phyloP scores from a whole-genome alignment of 2,329 filamentous ascomycete species.

The Mycosphaerella sp. region DNA sequence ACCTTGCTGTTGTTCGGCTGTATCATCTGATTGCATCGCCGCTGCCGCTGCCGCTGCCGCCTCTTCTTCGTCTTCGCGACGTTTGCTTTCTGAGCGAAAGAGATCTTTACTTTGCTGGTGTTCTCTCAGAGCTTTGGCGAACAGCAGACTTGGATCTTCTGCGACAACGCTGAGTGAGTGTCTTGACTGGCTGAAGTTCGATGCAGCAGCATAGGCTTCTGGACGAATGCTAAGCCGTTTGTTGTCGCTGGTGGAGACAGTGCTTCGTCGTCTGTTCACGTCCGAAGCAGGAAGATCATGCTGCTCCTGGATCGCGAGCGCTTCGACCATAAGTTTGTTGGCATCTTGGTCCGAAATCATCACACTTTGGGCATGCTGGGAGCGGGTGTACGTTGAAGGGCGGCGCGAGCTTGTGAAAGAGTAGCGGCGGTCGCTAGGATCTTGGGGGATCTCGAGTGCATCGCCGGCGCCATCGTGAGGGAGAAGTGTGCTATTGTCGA shows the following conservation, averaged over 20 bases:
- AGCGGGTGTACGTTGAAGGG: background rate
- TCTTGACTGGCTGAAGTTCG: constrained; percentile 9
- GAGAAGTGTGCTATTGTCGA: background rate
- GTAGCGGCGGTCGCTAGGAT: background rate
- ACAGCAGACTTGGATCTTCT: constrained; percentile 10
- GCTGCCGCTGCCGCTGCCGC: background rate
- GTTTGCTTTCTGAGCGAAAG: constrained; percentile 10
- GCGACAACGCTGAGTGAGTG: constrained; percentile 6
- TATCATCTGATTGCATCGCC: background rate
- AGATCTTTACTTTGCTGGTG: constrained; percentile 12
- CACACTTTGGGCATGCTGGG: constrained; percentile 1
- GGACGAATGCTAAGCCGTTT: constrained; percentile 1
- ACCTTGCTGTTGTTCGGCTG: background rate
- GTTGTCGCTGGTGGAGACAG: background rate
- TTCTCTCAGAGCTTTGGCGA: constrained; percentile 9
- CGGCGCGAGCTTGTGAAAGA: background rate
- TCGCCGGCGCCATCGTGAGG: constrained; percentile 1
- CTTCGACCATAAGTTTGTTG: constrained; percentile 3
- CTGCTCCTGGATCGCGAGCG: constrained; percentile 7
- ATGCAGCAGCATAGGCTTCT: background rate
- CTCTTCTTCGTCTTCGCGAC: constrained; percentile 6
- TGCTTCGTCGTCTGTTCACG: background rate
- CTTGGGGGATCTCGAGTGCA: background rate
- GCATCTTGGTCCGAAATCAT: constrained; percentile 4
- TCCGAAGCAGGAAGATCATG: background rate